Conservation (phyloP, 2,329 filamentous ascomycete genomes). For the Penicillium fuscoglaucum region DNA sequence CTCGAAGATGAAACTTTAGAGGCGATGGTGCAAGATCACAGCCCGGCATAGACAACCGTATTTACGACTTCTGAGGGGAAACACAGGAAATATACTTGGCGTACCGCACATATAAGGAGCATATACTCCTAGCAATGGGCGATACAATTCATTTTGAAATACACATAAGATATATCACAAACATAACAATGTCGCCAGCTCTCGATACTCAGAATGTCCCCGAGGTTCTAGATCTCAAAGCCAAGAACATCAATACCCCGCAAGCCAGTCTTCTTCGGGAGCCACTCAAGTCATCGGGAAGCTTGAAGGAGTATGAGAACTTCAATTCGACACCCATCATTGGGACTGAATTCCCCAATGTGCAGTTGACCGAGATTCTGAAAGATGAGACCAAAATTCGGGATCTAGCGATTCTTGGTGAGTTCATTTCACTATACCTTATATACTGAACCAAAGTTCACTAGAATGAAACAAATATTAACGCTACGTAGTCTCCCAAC, state of each 20-base stretch:
- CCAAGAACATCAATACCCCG: not conserved
- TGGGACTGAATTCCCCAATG: not conserved
- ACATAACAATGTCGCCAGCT: not conserved
- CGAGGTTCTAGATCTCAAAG: not conserved
- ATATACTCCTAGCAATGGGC: not conserved
- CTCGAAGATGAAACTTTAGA: not conserved
- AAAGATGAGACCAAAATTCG: not conserved
- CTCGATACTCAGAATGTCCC: not conserved
- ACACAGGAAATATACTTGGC: not conserved
- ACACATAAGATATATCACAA: not conserved
- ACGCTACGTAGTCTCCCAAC: not conserved
- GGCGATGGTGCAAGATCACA: not conserved
- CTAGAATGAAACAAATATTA: not conserved
- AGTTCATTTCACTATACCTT: not conserved
- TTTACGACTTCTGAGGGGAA: not conserved
- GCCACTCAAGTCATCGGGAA: not conserved
- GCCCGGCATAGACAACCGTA: not conserved
- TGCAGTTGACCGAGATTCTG: not conserved
- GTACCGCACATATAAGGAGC: not conserved
- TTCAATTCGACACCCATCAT: not conserved
- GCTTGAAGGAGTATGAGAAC: not conserved
- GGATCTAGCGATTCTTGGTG: not conserved
- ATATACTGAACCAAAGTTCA: not conserved
- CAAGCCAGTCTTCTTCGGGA: not conserved
- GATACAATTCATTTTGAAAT: not conserved